These are phyloP conservation scores for Hemileia vastatrix DNA, from an alignment of 1,284 basidiomycete species.

Conservation along the genomic window DNA sequence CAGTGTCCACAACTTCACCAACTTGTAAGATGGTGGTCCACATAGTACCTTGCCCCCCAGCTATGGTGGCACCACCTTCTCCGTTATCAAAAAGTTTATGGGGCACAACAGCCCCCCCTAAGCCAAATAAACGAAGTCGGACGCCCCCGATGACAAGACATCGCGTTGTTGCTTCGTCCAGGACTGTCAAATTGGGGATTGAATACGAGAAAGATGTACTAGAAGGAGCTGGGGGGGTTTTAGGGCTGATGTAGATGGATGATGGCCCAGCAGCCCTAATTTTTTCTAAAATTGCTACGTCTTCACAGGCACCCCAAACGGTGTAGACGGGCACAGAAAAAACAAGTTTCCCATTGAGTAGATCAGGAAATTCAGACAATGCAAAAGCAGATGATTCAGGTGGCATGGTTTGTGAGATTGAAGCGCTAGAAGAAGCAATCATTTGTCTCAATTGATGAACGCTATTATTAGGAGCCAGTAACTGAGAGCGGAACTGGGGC, in stretches of 20 bases:
- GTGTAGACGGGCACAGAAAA: slow-evolving; percentile 88
- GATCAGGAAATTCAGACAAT: slow-evolving; percentile 85
- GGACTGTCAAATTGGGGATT: slow-evolving; percentile 67
- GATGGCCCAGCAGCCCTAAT: slow-evolving; percentile 34
- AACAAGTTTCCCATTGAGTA: slow-evolving; percentile 69
- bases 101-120: slow-evolving; percentile 88
- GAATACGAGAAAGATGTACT: slow-evolving; percentile 28
- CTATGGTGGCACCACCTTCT: slow-evolving; percentile 86
- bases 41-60: slow-evolving; percentile 95
- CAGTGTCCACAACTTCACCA: slow-evolving; percentile 93
- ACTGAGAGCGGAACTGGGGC: slow-evolving; percentile 64
- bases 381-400: slow-evolving; percentile 46
- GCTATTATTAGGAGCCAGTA: slow-evolving; percentile 44
- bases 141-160: slow-evolving; percentile 84
- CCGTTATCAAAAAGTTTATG: slow-evolving; percentile 98
- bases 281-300: slow-evolving; percentile 64
- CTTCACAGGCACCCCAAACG: slow-evolving; percentile 96
- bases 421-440: slow-evolving; percentile 47
- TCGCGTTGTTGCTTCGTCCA: slow-evolving; percentile 89
- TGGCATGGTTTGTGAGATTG: slow-evolving; percentile 49
- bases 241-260: slow-evolving; percentile 25
- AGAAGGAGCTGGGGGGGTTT: slow-evolving; percentile 15
- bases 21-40: slow-evolving; percentile 98
- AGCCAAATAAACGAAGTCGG: slow-evolving; percentile 80
- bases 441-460: slow-evolving; percentile 31